A percentile compares a stretch with the other conserved stretches of the same genome.
These are phyloP conservation scores for Kentomonas sorsogonicus DNA, from an alignment of 208 protist genomes.

Conservation along the genomic window DNA sequence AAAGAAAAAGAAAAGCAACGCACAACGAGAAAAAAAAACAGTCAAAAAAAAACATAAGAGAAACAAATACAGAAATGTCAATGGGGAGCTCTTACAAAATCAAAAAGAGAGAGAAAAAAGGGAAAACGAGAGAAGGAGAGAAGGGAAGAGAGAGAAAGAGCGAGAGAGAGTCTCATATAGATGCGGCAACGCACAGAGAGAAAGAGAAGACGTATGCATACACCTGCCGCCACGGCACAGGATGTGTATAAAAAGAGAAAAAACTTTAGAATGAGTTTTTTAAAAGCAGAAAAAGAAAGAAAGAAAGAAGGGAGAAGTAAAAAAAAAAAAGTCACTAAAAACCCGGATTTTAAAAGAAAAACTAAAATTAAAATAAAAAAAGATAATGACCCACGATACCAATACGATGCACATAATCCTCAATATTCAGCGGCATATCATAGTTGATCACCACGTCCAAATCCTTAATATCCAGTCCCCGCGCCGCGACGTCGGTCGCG, in stretches of 20 bases:
- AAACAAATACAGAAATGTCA: conserved; percentile 5
- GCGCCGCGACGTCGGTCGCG: conserved; percentile 90
- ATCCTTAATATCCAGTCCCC: conserved; percentile 97
- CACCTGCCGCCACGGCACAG: too few relatives aligned
- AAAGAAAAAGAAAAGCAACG: too few relatives aligned
- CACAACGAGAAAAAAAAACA: neutral
- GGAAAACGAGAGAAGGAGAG: neutral
- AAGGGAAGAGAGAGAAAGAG: neutral
- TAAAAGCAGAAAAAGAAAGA: neutral
- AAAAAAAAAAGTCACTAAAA: neutral
- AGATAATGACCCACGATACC: conserved; percentile 43
- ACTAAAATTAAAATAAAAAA: neutral
- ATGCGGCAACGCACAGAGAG: too few relatives aligned
- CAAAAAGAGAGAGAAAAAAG: neutral
- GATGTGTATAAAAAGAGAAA: too few relatives aligned
- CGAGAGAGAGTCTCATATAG: too few relatives aligned
- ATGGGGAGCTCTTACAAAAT: neutral
- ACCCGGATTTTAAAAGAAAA: neutral
- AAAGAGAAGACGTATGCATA: too few relatives aligned
- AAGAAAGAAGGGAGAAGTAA: neutral
- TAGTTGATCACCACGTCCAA: conserved; percentile 99
- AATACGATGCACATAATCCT: conserved; percentile 98
- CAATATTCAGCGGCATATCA: conserved; percentile 98
- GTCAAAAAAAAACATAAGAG: neutral
- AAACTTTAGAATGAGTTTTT: too few relatives aligned